Evolutionary conservation across 139 green algal genomes (phyloP), one percentile per base, ranked within the genome.

Genomic region (Protoeuglena noctilucae): DNA sequence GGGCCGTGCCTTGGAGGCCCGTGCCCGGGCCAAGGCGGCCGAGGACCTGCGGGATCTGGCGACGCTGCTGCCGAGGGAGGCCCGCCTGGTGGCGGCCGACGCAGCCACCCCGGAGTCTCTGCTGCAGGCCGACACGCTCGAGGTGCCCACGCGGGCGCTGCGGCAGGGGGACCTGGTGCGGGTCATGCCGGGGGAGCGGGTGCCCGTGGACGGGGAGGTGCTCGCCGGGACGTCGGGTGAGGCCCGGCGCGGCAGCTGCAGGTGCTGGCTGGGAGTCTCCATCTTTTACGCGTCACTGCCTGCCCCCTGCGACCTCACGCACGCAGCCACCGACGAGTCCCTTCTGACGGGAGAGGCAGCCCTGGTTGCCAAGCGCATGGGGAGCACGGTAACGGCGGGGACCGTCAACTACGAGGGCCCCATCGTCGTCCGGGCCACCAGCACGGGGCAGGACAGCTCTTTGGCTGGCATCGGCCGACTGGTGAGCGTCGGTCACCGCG

Each of bases 121-220:
- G 65, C 29, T 34, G 1, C 66, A 69, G 0, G 69, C 75, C 51
- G 12, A 25, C 57, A 53, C 29, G 9, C 9, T 71, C 45, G 40
- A 56, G 40, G 56, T 74, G 57, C 53, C 46, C 7, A 61, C 52
- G 31, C 24, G 40, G 25, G 62, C 47, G 30, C 64, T 85, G 19
- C 30, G 68, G 1, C 23, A 45, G 23, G 77, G 77, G 0, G 82
- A 88, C 58, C 28, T 83, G 2, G 56, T 95, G 46, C 69, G 73
- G 2, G 82, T 96, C 48, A 75, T 94, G 60, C 85, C 88, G 9
- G 82, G 87, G 63, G 43, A 26, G 61, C 9, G 9, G 28, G 68
- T 96, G 18, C 89, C 89, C 0, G 84, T 93, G 45, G 88, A 97
- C 48, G 88, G 88, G 3, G 55, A 71, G 26, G 78, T 97, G 23